Base-by-base conservation (phyloP, 2,329 filamentous ascomycete species). In the Paraphaeosphaeria sporulosa region DNA sequence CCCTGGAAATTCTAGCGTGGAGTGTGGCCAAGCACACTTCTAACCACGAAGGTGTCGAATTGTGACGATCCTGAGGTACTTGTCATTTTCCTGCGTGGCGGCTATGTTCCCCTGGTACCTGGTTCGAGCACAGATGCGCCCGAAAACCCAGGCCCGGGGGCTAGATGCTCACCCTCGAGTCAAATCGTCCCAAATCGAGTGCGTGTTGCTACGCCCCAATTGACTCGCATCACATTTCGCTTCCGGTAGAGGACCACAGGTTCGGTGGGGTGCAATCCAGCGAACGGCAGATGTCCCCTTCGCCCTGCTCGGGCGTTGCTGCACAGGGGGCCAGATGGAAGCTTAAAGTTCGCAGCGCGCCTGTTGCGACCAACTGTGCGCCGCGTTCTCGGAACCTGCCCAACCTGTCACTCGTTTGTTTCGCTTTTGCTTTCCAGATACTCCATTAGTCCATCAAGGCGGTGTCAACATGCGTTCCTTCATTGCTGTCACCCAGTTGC, bases 381-480 rank as follows among this genome's bases (percentile, higher is more conserved):
- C 52, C 27, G 43, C 36, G 50, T 54, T 53, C 58, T 30, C 43
- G 52, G 58, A 42, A 27, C 47, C 47, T 57, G 38, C 51, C 51
- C 38, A 43, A 27, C 23, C 56, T 58, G 34, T 55, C 60, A 47
- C 43, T 52, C 25, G 36, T 32, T 15, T 50, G 43, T 59, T 43
- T 6, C 32, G 46, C 17, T 25, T 48, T 53, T 47, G 53, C 27
- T 15, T 25, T 36, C 23, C 17, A 15, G 15, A 12, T 13, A 40
- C 48, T 55, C 32, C 44, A 40, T 25, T 50, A 63, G 36, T 38
- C n/a, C 17, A 32, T 38, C 38, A 17, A 44, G 36, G 44, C 23
- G 8, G 47, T 57, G 32, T 58, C n/a, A 69, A 42, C n/a, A 72
- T 72, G 70, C 60, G 60, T 57, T 63, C 64, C 44, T 63, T 55